Evolutionary conservation across 495 filamentous ascomycete species (phyloP).

Genomic region (Zalerion maritima): DNA sequence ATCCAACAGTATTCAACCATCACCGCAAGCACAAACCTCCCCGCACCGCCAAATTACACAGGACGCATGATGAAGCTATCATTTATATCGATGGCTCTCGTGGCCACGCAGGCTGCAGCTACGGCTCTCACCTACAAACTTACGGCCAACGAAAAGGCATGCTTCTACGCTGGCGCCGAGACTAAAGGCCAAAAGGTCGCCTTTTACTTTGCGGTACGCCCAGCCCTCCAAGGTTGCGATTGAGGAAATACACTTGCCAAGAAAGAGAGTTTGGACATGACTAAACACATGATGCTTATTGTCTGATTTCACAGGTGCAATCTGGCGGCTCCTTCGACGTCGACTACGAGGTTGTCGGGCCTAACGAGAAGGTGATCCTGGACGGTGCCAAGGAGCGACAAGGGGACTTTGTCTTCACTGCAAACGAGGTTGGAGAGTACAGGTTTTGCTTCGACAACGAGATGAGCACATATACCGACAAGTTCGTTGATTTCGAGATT

Average conservation of each 20-base stretch:
- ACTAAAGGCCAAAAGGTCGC: conserved; percentile 73
- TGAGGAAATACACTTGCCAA: neutral
- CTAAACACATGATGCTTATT: neutral
- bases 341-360: conserved; percentile 78
- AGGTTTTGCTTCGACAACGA: conserved; percentile 97
- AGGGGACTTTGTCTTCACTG: conserved; percentile 97
- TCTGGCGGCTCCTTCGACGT: conserved; percentile 91
- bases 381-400: conserved; percentile 87
- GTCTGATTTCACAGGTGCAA: conserved; percentile 54
- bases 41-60: no score
- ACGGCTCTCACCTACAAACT: conserved; percentile 95
- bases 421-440: conserved; percentile 85
- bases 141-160: conserved; percentile 77
- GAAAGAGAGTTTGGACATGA: neutral
- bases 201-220: conserved; percentile 91
- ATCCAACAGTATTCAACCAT: no score
- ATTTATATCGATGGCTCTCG: conserved; percentile 36
- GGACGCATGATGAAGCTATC: conserved; percentile 39
- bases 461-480: conserved; percentile 95
- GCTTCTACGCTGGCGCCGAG: conserved; percentile 76
- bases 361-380: conserved; percentile 66
- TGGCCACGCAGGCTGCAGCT: conserved; percentile 47
- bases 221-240: conserved; percentile 4
- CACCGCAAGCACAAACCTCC: no score
- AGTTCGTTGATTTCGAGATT: conserved; percentile 98